These are phyloP conservation scores for Phanerochaete sordida DNA, from an alignment of 768 basidiomycete genomes.

Conservation along the genomic window DNA sequence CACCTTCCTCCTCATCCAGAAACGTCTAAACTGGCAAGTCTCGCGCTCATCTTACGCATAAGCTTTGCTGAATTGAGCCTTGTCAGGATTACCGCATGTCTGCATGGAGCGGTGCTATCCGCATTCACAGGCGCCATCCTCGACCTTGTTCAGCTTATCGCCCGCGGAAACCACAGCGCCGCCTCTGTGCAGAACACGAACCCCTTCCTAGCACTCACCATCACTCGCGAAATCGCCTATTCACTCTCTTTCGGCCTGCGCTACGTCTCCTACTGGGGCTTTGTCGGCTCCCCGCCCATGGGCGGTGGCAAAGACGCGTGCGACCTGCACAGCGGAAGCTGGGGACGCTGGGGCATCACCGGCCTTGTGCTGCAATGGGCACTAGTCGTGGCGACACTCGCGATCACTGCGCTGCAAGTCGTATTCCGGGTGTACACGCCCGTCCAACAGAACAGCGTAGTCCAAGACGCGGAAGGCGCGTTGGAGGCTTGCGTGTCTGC, in stretches of 20 bases:
- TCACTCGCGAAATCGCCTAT: conserved; percentile 55
- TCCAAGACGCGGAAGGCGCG: conserved; percentile 57
- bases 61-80: background rate
- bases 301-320: background rate
- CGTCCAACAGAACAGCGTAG: conserved; percentile 35
- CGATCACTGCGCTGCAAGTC: conserved; percentile 55
- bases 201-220: conserved; percentile 36
- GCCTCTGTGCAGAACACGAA: conserved; percentile 21
- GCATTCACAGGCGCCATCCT: conserved; percentile 61
- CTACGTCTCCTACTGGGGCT: conserved; percentile 67
- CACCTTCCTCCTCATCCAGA: conserved; percentile 51
- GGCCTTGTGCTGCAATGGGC: conserved; percentile 52
- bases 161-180: conserved; percentile 29
- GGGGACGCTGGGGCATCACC: conserved; percentile 59
- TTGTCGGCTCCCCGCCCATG: conserved; percentile 54
- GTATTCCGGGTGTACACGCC: conserved; percentile 51
- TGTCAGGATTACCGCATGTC: conserved; percentile 38
- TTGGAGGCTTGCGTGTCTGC: conserved; percentile 56
- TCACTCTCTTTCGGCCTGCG: conserved; percentile 55
- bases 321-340: conserved; percentile 52
- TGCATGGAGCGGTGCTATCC: conserved; percentile 55
- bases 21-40: conserved; percentile 49
- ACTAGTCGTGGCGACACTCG: conserved; percentile 41
- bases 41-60: conserved; percentile 35
- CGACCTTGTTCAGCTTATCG: conserved; percentile 56